Evolutionary conservation across 768 basidiomycete genomes (phyloP).

Genomic region (Fistulinella prunicolor): DNA sequence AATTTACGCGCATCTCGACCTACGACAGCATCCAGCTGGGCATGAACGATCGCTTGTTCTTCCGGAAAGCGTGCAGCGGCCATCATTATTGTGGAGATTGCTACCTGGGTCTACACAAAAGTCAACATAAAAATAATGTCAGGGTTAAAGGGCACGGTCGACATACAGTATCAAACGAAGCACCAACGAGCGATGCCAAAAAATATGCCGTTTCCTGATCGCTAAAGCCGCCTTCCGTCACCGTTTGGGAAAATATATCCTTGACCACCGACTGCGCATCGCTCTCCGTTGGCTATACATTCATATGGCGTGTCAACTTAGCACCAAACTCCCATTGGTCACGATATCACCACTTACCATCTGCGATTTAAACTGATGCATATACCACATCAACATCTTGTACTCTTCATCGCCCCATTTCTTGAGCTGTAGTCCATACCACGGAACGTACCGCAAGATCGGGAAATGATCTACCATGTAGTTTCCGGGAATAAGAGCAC

Average conservation of each 20-base stretch:
- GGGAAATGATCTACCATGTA: slow-evolving; percentile 37
- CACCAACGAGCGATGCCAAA: slow-evolving; percentile 62
- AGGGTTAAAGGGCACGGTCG: not conserved
- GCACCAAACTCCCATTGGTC: too few relatives aligned
- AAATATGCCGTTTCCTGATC: slow-evolving; percentile 56
- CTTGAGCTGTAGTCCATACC: slow-evolving; percentile 55
- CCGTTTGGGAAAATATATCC: slow-evolving; percentile 47
- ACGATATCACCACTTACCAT: slow-evolving; percentile 32
- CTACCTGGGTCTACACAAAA: slow-evolving; percentile 23
- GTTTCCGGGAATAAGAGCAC: slow-evolving; percentile 31
- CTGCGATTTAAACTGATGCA: slow-evolving; percentile 42
- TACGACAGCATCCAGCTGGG: slow-evolving; percentile 34
- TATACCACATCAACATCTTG: slow-evolving; percentile 44
- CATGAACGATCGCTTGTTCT: slow-evolving; percentile 32
- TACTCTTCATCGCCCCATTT: slow-evolving; percentile 55
- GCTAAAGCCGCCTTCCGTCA: slow-evolving; percentile 46
- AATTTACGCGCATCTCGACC: slow-evolving; percentile 31
- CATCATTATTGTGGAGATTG: slow-evolving; percentile 32
- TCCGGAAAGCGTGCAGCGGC: slow-evolving; percentile 36
- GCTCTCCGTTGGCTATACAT: slow-evolving; percentile 8
- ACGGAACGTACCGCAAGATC: slow-evolving; percentile 48
- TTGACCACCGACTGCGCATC: slow-evolving; percentile 43
- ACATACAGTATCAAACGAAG: slow-evolving; percentile 55
- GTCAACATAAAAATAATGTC: not conserved
- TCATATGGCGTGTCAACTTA: not conserved